Conservation (phyloP, 441 rosid genomes). For the Mallotus repandus region DNA sequence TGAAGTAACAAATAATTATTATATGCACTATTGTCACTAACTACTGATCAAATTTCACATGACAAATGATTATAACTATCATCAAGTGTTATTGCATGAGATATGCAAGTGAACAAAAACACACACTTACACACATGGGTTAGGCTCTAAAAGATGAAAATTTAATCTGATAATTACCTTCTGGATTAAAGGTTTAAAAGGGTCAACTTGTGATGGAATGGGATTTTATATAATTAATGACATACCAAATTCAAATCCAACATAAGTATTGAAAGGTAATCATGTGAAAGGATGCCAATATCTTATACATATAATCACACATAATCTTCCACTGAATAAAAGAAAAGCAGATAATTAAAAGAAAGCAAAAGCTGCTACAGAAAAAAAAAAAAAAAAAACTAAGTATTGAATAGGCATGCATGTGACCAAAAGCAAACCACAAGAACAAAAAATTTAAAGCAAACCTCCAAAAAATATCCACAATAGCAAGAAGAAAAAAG, state of each 20-base stretch:
- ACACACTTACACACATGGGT: conserved; percentile 4
- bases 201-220: conserved; percentile 26
- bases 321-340: conserved; percentile 35
- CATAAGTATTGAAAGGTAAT: conserved; percentile 38
- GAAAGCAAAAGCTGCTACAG: conserved; percentile 36
- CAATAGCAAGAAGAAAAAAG: neutral
- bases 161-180: conserved; percentile 9
- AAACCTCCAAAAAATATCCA: too few species aligned
- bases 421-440: conserved; percentile 24
- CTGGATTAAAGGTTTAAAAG: conserved; percentile 21
- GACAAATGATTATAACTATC: conserved; percentile 37
- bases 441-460: conserved; percentile 12
- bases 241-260: conserved; percentile 30
- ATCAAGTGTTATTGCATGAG: conserved; percentile 14
- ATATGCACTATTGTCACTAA: conserved; percentile 15
- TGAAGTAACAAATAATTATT: conserved; percentile 26
- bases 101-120: neutral
- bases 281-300: conserved; percentile 32
- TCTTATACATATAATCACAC: conserved; percentile 31
- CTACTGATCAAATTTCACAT: conserved; percentile 25
- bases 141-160: conserved; percentile 1
- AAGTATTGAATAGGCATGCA: conserved; percentile 27
- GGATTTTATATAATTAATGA: conserved; percentile 15
- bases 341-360: conserved; percentile 7
- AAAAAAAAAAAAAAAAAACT: neutral